Evolutionary conservation across 768 basidiomycete species (phyloP).

Genomic region (Boletus reticulatus): DNA sequence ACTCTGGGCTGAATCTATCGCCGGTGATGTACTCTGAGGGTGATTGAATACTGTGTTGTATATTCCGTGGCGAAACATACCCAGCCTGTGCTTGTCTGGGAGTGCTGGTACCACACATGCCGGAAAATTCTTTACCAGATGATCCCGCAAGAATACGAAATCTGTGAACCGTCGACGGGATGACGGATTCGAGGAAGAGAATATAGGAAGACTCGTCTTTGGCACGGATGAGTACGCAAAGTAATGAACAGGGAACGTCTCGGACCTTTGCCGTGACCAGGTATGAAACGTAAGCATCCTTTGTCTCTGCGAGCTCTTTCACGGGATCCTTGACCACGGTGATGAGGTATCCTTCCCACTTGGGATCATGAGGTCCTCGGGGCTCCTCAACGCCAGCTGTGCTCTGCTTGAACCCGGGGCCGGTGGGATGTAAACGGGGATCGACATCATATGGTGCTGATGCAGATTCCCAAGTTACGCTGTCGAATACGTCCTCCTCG

Average conservation of each 20-base stretch:
- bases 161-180: conserved; percentile 92
- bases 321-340: conserved; percentile 88
- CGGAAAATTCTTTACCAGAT: conserved; percentile 88
- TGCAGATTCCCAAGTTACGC: conserved; percentile 86
- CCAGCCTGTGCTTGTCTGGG: conserved; percentile 94
- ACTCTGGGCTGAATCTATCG: conserved; percentile 95
- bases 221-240: conserved; percentile 9
- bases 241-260: not conserved
- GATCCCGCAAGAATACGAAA: conserved; percentile 90
- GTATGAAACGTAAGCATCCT: conserved; percentile 96
- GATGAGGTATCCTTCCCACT: conserved; percentile 87
- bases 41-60: conserved; percentile 1
- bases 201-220: conserved; percentile 90
- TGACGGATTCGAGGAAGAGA: conserved; percentile 69
- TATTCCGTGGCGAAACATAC: conserved; percentile 45
- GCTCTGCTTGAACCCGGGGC: conserved; percentile 82
- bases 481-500: conserved; percentile 90
- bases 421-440: conserved; percentile 39
- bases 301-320: conserved; percentile 95
- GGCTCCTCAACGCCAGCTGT: conserved; percentile 66
- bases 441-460: conserved; percentile 53
- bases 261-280: conserved; percentile 83
- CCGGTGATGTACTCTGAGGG: conserved; percentile 91
- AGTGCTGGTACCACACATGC: conserved; percentile 97
- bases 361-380: conserved; percentile 71